Conservation (phyloP, 306 rosid genomes). For the Morella rubra region DNA sequence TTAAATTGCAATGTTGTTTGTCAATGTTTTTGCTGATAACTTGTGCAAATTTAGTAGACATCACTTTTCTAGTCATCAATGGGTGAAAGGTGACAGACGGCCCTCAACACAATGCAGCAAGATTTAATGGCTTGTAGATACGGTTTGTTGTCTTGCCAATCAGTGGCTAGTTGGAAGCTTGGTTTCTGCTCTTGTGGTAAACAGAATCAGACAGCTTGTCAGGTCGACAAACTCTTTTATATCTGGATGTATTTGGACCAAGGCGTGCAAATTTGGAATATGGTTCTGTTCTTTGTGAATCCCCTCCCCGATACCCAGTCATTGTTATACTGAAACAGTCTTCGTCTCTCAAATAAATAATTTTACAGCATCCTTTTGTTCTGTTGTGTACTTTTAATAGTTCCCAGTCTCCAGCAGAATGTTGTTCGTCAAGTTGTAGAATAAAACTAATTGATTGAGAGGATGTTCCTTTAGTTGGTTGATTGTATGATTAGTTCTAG, state of each 20-base stretch:
- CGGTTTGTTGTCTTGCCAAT: not conserved
- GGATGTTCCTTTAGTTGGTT: not conserved
- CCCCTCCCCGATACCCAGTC: not conserved
- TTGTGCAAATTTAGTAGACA: not conserved
- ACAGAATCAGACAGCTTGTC: not conserved
- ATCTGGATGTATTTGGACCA: not conserved
- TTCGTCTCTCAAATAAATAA: not conserved
- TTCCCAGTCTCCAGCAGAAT: too few species aligned
- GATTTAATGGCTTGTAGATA: conserved; percentile 2
- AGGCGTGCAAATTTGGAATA: not conserved
- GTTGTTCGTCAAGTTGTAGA: not conserved
- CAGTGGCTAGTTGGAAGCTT: not conserved
- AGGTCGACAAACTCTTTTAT: not conserved
- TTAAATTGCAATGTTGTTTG: not conserved
- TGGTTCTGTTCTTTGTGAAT: not conserved
- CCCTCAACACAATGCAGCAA: not conserved
- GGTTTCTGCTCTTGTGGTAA: not conserved
- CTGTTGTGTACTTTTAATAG: too few species aligned
- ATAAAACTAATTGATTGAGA: not conserved
- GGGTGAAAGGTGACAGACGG: not conserved
- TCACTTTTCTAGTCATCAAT: not conserved
- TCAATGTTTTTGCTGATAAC: not conserved
- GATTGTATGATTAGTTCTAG: not conserved
- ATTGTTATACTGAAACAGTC: not conserved
- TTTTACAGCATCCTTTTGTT: not conserved